These are phyloP conservation scores for Debaryomyces singareniensis DNA, from an alignment of 1,139 yeast genomes.

Conservation along the genomic window DNA sequence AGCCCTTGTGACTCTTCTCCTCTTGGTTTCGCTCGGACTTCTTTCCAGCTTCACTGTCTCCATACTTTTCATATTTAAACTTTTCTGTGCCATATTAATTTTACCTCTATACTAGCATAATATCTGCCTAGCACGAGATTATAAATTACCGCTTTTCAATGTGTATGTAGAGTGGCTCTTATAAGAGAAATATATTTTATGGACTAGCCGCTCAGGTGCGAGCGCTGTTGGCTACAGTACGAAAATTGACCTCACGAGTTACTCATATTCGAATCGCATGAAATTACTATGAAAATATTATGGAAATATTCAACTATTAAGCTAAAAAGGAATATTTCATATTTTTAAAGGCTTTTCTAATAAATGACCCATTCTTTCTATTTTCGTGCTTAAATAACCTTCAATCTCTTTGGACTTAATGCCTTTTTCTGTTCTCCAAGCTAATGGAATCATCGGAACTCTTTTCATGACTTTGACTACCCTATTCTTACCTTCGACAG, in stretches of 20 bases:
- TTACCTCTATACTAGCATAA: neutral
- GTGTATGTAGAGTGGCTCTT: too few relatives aligned
- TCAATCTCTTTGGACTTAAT: slow-evolving; percentile 82
- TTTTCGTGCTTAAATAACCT: slow-evolving; percentile 87
- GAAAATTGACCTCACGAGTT: neutral
- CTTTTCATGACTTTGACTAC: slow-evolving; percentile 72
- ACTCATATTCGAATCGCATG: too few relatives aligned
- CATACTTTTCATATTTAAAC: slow-evolving; percentile 2
- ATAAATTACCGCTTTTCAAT: too few relatives aligned
- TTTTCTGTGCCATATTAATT: neutral
- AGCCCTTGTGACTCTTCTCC: slow-evolving; percentile 78
- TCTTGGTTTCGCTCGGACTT: slow-evolving; percentile 31
- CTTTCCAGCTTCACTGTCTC: slow-evolving; percentile 4
- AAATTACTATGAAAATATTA: too few relatives aligned
- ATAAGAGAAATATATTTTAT: too few relatives aligned
- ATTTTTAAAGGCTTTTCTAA: slow-evolving; percentile 44
- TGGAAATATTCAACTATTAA: too few relatives aligned
- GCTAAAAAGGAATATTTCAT: too few relatives aligned
- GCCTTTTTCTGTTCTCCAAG: slow-evolving; percentile 70
- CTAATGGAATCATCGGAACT: slow-evolving; percentile 93
- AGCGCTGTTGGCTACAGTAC: neutral
- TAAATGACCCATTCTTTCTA: slow-evolving; percentile 95
- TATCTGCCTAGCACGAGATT: too few relatives aligned
- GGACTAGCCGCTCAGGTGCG: neutral
- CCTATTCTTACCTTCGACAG: slow-evolving; percentile 80